Evolutionary conservation across 495 filamentous ascomycete species (phyloP).

Genomic region (Neurospora sp.): DNA sequence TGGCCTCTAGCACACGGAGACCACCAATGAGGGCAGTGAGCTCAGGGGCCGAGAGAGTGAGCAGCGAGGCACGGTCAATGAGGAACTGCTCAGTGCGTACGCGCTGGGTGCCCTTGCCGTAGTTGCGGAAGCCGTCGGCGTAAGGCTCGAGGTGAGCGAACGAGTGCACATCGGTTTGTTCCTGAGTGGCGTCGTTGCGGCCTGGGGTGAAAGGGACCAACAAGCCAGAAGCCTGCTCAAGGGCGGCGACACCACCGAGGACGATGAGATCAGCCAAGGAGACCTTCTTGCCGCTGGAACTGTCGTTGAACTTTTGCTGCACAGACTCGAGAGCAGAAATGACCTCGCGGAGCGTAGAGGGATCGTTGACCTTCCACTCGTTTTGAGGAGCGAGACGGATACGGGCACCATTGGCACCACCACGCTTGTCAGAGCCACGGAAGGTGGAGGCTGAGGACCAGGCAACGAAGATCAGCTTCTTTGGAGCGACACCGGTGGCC

Average conservation of each 20-base stretch:
- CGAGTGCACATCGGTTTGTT: conserved; percentile 54
- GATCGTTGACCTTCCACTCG: conserved; percentile 60
- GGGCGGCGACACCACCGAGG: conserved; percentile 53
- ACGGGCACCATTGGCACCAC: conserved; percentile 64
- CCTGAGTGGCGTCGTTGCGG: conserved; percentile 41
- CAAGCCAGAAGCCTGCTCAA: conserved; percentile 54
- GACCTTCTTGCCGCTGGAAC: conserved; percentile 53
- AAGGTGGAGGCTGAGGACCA: conserved; percentile 65
- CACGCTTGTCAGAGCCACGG: conserved; percentile 66
- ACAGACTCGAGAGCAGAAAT: conserved; percentile 48
- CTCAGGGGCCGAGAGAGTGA: conserved; percentile 58
- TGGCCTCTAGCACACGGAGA: conserved; percentile 52
- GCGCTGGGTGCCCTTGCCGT: conserved; percentile 46
- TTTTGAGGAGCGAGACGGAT: conserved; percentile 61
- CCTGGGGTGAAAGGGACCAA: conserved; percentile 40
- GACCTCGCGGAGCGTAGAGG: conserved; percentile 45
- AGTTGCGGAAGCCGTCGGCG: conserved; percentile 67
- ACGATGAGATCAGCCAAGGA: conserved; percentile 66
- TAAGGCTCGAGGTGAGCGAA: conserved; percentile 51
- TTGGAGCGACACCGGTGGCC: conserved; percentile 40
- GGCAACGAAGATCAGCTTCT: conserved; percentile 47
- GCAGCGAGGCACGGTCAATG: conserved; percentile 55
- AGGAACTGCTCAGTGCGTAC: conserved; percentile 55
- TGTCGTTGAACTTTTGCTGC: conserved; percentile 51
- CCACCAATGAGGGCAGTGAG: conserved; percentile 58